Evolutionary conservation across 352 stramenopile species (phyloP).

Genomic region (Globisporangium apiculatum): DNA sequence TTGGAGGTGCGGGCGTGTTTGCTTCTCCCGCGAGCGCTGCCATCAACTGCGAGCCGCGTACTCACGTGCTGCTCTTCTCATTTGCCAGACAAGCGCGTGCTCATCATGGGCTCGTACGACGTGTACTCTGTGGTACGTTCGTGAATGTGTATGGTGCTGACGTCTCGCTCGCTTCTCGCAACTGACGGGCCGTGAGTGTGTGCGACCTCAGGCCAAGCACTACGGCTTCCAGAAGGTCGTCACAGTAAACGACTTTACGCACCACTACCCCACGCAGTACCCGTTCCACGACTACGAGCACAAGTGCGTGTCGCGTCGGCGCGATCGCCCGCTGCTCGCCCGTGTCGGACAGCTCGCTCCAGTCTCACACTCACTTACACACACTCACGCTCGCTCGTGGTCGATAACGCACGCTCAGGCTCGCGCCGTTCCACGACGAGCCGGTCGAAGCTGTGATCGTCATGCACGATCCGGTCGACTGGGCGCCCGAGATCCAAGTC

Average conservation of each 20-base stretch:
- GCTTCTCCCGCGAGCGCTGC: neutral
- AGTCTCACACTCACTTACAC: neutral
- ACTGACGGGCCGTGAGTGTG: neutral
- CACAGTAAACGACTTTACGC: conserved; percentile 59
- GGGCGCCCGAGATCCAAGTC: conserved; percentile 87
- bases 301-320: conserved; percentile 23
- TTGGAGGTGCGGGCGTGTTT: conserved; percentile 26
- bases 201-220: conserved; percentile 22
- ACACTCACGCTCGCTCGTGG: neutral
- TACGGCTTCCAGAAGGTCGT: conserved; percentile 86
- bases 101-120: conserved; percentile 84
- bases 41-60: neutral
- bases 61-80: neutral
- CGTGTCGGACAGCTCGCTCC: neutral
- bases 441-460: conserved; percentile 83
- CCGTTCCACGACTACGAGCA: conserved; percentile 70
- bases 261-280: conserved; percentile 71
- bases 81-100: conserved; percentile 56
- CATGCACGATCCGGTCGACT: conserved; percentile 88
- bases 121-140: conserved; percentile 64
- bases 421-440: conserved; percentile 49
- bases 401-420: conserved; percentile 15
- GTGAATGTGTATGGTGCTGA: neutral
- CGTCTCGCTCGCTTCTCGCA: too few species aligned
- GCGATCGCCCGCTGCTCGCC: too few species aligned